Percentiles rank a stretch among this genome's conserved stretches.
These are phyloP conservation scores for Irpex sp. DNA, from an alignment of 1,284 basidiomycete species.

Conservation along the genomic window DNA sequence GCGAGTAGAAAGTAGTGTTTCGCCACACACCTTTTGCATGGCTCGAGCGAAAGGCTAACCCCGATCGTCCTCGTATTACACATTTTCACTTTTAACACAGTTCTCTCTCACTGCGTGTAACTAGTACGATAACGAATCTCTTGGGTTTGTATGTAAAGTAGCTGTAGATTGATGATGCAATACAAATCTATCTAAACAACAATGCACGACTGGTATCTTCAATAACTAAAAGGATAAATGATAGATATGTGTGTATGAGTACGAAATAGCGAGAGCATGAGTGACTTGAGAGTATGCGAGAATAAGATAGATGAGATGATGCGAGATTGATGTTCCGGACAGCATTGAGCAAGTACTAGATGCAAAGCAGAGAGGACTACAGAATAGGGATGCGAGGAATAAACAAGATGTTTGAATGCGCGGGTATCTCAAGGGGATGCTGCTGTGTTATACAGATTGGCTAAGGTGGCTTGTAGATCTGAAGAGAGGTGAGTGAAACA, in stretches of 20 bases:
- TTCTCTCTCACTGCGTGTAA: no score
- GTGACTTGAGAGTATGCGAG: not conserved
- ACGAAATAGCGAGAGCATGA: not conserved
- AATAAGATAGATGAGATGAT: not conserved
- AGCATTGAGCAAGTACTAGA: not conserved
- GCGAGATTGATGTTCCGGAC: not conserved
- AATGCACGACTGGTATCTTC: not conserved
- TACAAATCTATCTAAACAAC: no score
- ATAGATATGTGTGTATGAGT: not conserved
- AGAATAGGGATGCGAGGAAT: not conserved
- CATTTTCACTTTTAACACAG: no score
- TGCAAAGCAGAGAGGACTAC: not conserved
- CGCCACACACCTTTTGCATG: no score
- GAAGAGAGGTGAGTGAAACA: not conserved
- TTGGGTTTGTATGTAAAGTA: no score
- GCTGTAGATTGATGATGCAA: no score
- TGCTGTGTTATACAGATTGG: not conserved
- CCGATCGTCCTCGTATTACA: no score
- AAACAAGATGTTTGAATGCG: not conserved
- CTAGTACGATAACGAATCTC: no score
- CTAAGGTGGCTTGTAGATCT: slow-evolving; percentile 9
- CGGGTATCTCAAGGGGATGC: not conserved
- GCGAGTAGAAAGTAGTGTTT: no score
- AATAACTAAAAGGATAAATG: not conserved
- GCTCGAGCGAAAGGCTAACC: no score